A percentile compares a stretch with the other conserved stretches of the same genome.
These are phyloP conservation scores for Pisolithus tinctorius DNA, from an alignment of 768 basidiomycete species.

Conservation along the genomic window DNA sequence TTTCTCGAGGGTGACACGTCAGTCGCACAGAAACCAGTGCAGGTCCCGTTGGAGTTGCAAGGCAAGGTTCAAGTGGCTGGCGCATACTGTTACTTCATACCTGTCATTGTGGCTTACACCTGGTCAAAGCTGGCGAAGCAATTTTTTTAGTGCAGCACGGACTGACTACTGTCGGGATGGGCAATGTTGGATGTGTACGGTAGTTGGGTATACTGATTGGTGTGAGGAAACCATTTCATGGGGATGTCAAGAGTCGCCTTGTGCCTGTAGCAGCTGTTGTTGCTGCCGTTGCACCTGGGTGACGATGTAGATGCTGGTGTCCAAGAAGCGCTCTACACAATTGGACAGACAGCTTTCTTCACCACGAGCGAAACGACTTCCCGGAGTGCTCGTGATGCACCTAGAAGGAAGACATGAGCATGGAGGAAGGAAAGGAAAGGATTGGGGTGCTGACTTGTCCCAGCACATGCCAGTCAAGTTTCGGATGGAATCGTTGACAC, in stretches of 20 bases:
- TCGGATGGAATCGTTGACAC: conserved; percentile 63
- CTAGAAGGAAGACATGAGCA: conserved; percentile 33
- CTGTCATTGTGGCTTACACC: conserved; percentile 43
- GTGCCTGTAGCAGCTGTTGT: conserved; percentile 42
- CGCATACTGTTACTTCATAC: conserved; percentile 68
- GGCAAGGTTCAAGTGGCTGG: conserved; percentile 49
- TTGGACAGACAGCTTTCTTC: conserved; percentile 82
- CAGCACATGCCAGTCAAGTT: conserved; percentile 80
- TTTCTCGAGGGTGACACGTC: conserved; percentile 55
- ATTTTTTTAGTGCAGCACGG: conserved; percentile 8
- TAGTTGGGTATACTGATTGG: not conserved
- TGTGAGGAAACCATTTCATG: not conserved
- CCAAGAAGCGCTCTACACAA: conserved; percentile 90
- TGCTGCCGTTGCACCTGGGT: conserved; percentile 45
- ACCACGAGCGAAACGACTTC: conserved; percentile 66
- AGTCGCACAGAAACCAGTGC: conserved; percentile 26
- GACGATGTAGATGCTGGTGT: conserved; percentile 79
- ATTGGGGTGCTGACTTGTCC: conserved; percentile 68
- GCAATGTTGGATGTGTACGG: not conserved
- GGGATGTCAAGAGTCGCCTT: conserved; percentile 6
- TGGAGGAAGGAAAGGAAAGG: not conserved
- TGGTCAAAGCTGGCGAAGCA: conserved; percentile 34
- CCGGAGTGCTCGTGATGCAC: conserved; percentile 75
- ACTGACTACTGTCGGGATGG: not conserved
- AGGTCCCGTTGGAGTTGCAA: conserved; percentile 57